Evolutionary conservation across 768 basidiomycete species (phyloP), one percentile per base, ranked within the genome.

Genomic region (Crepidotus variabilis): DNA sequence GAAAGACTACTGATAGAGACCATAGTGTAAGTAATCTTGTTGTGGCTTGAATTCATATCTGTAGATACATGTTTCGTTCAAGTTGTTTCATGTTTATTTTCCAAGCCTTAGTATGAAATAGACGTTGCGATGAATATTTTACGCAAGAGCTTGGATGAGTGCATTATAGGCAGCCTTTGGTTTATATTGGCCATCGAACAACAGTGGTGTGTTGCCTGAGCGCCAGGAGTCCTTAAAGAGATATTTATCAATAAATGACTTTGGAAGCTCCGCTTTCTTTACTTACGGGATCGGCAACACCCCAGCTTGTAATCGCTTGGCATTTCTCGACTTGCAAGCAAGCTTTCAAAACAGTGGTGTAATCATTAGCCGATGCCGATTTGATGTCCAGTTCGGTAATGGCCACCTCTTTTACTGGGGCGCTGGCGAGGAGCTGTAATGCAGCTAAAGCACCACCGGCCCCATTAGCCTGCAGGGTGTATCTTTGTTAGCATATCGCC

Each of bases 271-370:
- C 39, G 33, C 14, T 6, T 3, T 18, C 32, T 24, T 23, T 18
- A 62, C 73, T 45, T 57, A 78, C 78, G 52, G 68, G 69, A 61
- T 81, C 79, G 57, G 74, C 70, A 53, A 80, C 77, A 63, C 78
- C 80, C 79, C 78, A 80, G 57, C 65, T 70, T 32, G 80, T 81
- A 63, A 82, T 79, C 21, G 73, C 71, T 23, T 80, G 67, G 59
- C 80, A 82, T 20, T 62, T 61, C 6, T 77, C 63, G 4, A 73
- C 71, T 22, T 68, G 67, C 54, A 79, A 64, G 63, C 80, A 82
- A n/a, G 79, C 80, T 35, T 72, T 74, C 35, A 74, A 72, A 50
- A 80, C 79, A 3, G 67, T 68, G 20, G 62, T 59, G 64, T 80
- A 82, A 67, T 82, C 80, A 52, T 65, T 73, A 3, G 75, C 39